phyloP scores from a whole-genome alignment of 495 filamentous ascomycete genomes.

The Glutinoglossum americanum region DNA sequence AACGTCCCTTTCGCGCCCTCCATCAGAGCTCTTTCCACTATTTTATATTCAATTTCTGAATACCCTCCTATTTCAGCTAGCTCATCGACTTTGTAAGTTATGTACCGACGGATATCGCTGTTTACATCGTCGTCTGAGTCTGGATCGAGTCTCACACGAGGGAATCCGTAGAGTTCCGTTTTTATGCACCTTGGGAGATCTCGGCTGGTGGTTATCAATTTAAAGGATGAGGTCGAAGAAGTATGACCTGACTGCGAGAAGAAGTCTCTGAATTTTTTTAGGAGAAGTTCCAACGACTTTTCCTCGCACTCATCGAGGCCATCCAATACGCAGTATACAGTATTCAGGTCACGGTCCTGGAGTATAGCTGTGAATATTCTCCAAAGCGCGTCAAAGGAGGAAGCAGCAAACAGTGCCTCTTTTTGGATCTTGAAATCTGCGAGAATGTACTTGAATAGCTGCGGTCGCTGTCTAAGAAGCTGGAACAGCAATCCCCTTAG shows the following conservation, averaged over 20 bases:
- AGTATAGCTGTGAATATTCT: neutral
- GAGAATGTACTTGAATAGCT: neutral
- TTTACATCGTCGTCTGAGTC: neutral
- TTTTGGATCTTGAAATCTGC: neutral
- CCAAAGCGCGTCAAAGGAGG: neutral
- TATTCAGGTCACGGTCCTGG: neutral
- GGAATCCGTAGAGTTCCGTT: neutral
- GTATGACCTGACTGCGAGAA: neutral
- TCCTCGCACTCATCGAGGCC: neutral
- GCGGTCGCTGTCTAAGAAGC: neutral
- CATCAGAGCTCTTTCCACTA: neutral
- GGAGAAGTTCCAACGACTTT: neutral
- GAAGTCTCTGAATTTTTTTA: neutral
- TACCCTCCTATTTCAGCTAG: neutral
- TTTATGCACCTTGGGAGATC: neutral
- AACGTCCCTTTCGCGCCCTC: neutral
- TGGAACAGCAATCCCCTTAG: slow-evolving; percentile 22
- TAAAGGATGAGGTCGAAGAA: neutral
- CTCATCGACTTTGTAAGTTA: neutral
- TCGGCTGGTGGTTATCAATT: neutral
- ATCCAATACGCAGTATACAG: neutral
- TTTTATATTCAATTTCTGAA: too few species aligned
- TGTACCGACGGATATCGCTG: neutral
- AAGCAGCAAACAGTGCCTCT: neutral
- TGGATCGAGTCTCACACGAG: neutral